Percentiles rank a stretch among this genome's conserved stretches.
Conservation (phyloP, 2,329 filamentous ascomycete species). For the Pseudogymnoascus sp. region DNA sequence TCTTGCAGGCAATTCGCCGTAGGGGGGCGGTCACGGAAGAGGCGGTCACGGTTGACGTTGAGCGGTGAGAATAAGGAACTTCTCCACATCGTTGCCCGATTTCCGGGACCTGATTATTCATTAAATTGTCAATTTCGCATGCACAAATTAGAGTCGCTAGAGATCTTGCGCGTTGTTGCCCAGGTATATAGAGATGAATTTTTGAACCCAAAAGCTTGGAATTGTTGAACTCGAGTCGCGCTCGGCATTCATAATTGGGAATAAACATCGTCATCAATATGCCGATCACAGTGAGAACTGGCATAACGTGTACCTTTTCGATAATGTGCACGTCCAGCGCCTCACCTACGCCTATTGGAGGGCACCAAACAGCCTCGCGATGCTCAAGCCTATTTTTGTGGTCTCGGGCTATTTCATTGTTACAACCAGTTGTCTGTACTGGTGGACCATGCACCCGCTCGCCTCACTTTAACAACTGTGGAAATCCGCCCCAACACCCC, state of each 20-base stretch:
- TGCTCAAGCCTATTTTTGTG: not conserved
- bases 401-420: not conserved
- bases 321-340: not conserved
- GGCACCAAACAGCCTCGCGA: not conserved
- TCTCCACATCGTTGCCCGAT: not conserved
- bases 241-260: not conserved
- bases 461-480: not conserved
- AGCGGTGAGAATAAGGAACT: not conserved
- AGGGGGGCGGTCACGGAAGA: not conserved
- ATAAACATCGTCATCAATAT: constrained; percentile 2
- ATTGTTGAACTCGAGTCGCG: not conserved
- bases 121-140: not conserved
- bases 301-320: not conserved
- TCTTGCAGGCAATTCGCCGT: not conserved
- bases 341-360: constrained; percentile 1
- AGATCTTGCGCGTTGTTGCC: not conserved
- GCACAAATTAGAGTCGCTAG: not conserved
- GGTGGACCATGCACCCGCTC: not conserved
- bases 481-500: not conserved
- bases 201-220: not conserved
- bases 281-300: not conserved
- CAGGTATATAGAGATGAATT: not conserved
- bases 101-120: not conserved
- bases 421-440: not conserved
- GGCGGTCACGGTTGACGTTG: not conserved